Evolutionary conservation across 768 basidiomycete species (phyloP), one percentile per base, ranked within the genome.

Genomic region (Suillus fuscotomentosus): DNA sequence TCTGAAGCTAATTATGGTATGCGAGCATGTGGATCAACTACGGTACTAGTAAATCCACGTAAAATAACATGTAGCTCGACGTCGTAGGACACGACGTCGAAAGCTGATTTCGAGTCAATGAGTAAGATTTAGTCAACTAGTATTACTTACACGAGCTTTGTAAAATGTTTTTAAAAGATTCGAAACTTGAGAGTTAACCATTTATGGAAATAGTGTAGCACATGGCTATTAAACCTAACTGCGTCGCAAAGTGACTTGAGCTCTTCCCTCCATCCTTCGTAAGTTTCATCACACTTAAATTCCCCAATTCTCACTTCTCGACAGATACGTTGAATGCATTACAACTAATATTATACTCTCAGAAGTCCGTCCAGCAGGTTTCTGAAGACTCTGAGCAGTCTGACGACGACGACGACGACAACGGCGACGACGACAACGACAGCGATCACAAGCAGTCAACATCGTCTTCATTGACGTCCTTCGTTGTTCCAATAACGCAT

Each of bases 301-400:
- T 38, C 36, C 10, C 36, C 9, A 10, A 8, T 38, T 38, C 36
- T 38, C 36, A 38, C 36, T 38, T 38, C 10, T 38, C 36, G 0
- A 38, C 36, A 38, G 36, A 38, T 38, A 38, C 36, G 60, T 76
- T 83, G 81, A 74, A 82, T 82, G 80, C 72, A 75, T 79, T 72
- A 68, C 73, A 73, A 72, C 75, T 73, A 72, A 70, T 69, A 68
- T 72, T 69, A 68, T 72, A 72, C 73, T 71, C 78, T 80, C 84
- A 84, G 83, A 82, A 81, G 79, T 73, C 70, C 78, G 79, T 73
- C 70, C 78, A 83, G 83, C 82, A 75, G 83, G 57, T 59, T 59
- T 59, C 57, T 59, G 57, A 59, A 59, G 57, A 59, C 57, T 59
- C 57, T 59, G 57, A 59, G 57, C 57, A 59, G 57, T 59, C 57